Conservation (phyloP, 768 basidiomycete genomes). For the Kwoniella sp. region DNA sequence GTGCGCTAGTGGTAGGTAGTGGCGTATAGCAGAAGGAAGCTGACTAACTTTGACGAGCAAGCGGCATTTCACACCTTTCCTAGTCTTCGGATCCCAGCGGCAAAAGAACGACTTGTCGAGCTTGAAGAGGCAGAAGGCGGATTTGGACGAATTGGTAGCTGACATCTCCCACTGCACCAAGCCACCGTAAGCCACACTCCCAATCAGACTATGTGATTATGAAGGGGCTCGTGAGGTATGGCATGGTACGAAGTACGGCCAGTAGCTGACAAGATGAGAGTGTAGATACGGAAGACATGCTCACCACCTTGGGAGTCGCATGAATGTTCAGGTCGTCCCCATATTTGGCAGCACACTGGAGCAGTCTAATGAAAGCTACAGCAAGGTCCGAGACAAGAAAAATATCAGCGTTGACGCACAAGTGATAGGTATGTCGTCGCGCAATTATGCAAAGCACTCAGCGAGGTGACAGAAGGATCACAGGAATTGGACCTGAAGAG, state of each 20-base stretch:
- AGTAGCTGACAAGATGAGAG: no score
- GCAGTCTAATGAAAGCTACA: constrained; percentile 44
- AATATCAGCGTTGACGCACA: no score
- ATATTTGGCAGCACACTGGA: constrained; percentile 53
- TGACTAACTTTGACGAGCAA: constrained; percentile 52
- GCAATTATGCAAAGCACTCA: no score
- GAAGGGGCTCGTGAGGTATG: no score
- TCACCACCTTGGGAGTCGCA: constrained; percentile 45
- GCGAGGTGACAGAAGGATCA: no score
- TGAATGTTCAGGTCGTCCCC: constrained; percentile 53
- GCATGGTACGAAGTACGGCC: no score
- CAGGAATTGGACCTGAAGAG: no score
- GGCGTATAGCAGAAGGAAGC: neutral
- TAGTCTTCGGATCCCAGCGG: constrained; percentile 34
- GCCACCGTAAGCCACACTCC: neutral
- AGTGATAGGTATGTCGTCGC: no score
- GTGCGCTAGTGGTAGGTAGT: neutral
- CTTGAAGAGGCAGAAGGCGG: constrained; percentile 52
- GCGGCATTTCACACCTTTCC: constrained; percentile 48
- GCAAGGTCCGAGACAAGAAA: no score
- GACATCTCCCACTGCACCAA: constrained; percentile 54
- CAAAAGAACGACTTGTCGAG: constrained; percentile 46
- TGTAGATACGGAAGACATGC: no score
- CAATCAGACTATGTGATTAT: no score
- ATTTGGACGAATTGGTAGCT: constrained; percentile 49